phyloP scores from a whole-genome alignment of 2,329 filamentous ascomycete species.

The Venturia asperata region DNA sequence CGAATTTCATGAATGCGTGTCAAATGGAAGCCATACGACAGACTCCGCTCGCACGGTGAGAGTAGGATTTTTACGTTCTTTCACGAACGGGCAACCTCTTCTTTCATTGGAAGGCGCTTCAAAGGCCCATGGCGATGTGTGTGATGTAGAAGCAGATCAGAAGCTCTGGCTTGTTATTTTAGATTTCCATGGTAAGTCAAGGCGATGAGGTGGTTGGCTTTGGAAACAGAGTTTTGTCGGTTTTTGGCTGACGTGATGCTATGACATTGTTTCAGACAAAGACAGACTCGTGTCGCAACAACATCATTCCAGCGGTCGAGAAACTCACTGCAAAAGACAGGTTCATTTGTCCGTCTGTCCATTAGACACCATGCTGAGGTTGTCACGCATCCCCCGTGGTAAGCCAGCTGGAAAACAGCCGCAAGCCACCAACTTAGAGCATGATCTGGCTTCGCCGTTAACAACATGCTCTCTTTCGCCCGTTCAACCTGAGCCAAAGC shows the following conservation, averaged over 20 bases:
- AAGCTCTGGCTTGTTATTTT: neutral
- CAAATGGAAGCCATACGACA: neutral
- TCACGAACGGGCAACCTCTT: neutral
- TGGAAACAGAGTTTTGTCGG: too few species aligned
- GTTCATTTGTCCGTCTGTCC: neutral
- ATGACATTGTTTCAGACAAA: neutral
- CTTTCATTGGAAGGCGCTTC: too few species aligned
- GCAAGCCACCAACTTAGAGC: neutral
- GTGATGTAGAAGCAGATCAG: neutral
- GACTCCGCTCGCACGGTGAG: neutral
- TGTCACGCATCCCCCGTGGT: neutral
- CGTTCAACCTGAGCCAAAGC: neutral
- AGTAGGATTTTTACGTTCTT: neutral
- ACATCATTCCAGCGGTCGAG: neutral
- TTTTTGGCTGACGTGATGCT: neutral
- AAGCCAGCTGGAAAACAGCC: neutral
- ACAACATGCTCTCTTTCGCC: neutral
- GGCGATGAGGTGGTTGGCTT: neutral
- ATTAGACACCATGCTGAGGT: neutral
- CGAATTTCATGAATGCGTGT: neutral
- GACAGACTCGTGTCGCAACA: neutral
- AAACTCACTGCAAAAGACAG: neutral
- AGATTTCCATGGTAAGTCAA: neutral
- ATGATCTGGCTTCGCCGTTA: neutral
- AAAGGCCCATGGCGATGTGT: neutral